A percentile compares a stretch with the other conserved stretches of the same genome.
Conservation (phyloP, 805 yeast species). For the Hagleromyces aurorensis region DNA sequence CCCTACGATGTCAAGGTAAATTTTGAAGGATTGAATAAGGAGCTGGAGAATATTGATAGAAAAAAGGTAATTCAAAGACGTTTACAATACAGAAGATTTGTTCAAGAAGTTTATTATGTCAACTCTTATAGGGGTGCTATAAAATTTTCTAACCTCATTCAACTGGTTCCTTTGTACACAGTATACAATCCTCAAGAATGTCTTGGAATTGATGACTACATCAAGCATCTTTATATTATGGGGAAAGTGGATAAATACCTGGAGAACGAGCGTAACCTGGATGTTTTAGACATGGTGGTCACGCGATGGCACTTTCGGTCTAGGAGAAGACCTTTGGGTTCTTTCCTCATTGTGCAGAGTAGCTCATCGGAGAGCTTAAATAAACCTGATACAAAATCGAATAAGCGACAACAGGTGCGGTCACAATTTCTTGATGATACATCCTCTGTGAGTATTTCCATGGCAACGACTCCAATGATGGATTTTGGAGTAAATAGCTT, state of each 20-base stretch:
- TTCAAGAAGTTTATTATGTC: conserved; percentile 56
- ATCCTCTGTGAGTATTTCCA: conserved; percentile 4
- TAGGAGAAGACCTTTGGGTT: conserved; percentile 2
- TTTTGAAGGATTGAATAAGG: conserved; percentile 42
- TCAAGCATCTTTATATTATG: conserved; percentile 51
- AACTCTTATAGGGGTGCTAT: conserved; percentile 57
- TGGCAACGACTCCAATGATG: conserved; percentile 20
- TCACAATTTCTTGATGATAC: conserved; percentile 4
- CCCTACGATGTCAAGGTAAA: conserved; percentile 58
- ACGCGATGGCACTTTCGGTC: conserved; percentile 31
- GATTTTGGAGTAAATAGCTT: conserved; percentile 24
- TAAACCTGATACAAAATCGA: conserved; percentile 4
- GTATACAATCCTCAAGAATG: conserved; percentile 72
- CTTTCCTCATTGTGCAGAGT: conserved; percentile 1
- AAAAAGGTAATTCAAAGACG: conserved; percentile 47
- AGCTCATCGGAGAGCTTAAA: conserved; percentile 1
- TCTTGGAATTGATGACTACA: conserved; percentile 61
- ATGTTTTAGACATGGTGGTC: conserved; percentile 31
- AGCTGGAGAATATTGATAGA: conserved; percentile 47
- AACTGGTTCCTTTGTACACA: conserved; percentile 67
- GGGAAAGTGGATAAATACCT: conserved; percentile 46
- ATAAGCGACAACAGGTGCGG: too few relatives aligned
- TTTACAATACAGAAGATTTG: conserved; percentile 51
- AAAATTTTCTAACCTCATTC: conserved; percentile 52
- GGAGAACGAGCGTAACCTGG: conserved; percentile 28